phyloP scores from a whole-genome alignment of 1,284 basidiomycete genomes.

The Marasmius fiardii region DNA sequence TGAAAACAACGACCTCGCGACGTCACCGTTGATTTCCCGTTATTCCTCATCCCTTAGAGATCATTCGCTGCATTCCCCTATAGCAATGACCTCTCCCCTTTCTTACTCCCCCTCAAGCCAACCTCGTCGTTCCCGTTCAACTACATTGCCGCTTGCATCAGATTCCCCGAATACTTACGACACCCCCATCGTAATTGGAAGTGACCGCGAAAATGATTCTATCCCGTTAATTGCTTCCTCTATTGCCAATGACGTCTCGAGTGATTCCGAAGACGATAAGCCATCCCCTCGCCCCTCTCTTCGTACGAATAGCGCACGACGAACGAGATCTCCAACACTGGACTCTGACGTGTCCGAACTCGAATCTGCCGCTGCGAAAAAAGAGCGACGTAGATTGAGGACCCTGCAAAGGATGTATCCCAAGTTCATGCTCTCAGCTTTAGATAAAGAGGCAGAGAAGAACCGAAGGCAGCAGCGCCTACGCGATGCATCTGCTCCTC shows the following conservation, averaged over 20 bases:
- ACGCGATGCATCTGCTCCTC: neutral
- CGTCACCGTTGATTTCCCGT: neutral
- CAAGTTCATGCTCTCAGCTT: constrained; percentile 4
- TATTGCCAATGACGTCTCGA: neutral
- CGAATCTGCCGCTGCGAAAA: neutral
- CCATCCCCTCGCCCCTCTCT: too few relatives aligned
- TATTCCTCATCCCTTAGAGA: neutral
- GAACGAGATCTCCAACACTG: too few relatives aligned
- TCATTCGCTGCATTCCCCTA: neutral
- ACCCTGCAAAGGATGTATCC: constrained; percentile 6
- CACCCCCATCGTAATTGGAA: neutral
- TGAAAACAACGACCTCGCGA: too few relatives aligned
- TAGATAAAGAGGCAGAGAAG: neutral
- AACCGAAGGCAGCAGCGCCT: neutral
- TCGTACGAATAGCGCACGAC: too few relatives aligned
- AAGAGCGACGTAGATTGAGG: neutral
- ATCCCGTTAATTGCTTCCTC: neutral
- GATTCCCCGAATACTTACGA: neutral
- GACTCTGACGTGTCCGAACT: too few relatives aligned
- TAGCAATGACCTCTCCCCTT: neutral
- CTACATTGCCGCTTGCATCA: neutral
- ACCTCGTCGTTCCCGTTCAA: neutral
- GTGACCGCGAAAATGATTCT: neutral
- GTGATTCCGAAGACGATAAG: neutral
- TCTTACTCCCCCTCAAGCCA: neutral